Conservation (phyloP, 2,329 filamentous ascomycete species). For the Paraphoma sp. region DNA sequence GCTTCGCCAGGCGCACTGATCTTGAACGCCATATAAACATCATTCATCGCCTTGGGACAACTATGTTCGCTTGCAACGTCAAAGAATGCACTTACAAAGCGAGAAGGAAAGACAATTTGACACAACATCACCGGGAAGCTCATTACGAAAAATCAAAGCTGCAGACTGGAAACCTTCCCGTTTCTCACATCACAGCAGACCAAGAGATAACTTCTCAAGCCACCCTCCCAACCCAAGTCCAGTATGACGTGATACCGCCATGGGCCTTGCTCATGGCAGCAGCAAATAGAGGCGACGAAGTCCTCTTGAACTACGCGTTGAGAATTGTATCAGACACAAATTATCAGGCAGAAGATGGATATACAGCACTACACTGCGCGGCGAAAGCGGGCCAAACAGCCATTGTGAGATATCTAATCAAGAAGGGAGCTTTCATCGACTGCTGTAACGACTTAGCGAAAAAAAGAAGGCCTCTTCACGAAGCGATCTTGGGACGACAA, state of each 20-base stretch:
- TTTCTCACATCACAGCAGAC: too few relatives aligned
- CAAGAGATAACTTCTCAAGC: too few relatives aligned
- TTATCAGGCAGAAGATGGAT: conserved; percentile 5
- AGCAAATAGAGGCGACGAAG: conserved; percentile 7
- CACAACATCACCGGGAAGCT: not conserved
- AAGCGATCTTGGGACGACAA: conserved; percentile 1
- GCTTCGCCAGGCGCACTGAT: conserved; percentile 10
- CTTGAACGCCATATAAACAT: conserved; percentile 7
- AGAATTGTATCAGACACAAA: not conserved
- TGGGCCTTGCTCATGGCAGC: conserved; percentile 4
- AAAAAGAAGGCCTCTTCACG: not conserved
- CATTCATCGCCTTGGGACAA: conserved; percentile 10
- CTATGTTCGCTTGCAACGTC: not conserved
- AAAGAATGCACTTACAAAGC: not conserved
- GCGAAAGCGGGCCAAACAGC: conserved; percentile 5
- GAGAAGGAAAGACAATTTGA: conserved; percentile 9
- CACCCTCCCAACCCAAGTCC: too few relatives aligned
- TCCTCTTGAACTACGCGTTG: not conserved
- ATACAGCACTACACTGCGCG: conserved; percentile 18
- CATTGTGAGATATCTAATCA: conserved; percentile 1
- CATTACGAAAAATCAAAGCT: too few relatives aligned
- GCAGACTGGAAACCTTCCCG: too few relatives aligned
- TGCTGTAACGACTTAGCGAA: not conserved
- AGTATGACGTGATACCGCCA: too few relatives aligned
- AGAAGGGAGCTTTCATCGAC: not conserved